Base-by-base conservation (phyloP, 2,329 filamentous ascomycete species). In the Penicillium sp. region DNA sequence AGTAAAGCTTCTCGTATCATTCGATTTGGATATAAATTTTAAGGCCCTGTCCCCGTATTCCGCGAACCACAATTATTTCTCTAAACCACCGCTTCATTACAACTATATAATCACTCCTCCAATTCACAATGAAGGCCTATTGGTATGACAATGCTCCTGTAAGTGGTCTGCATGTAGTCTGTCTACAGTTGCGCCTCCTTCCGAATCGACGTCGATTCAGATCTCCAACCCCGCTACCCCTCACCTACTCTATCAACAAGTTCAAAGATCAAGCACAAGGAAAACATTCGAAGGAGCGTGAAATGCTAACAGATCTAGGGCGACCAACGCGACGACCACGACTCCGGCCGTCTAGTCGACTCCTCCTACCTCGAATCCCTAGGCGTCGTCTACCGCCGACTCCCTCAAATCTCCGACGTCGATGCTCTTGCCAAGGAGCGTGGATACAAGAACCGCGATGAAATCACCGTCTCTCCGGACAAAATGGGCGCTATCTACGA, bases 391-490 rank as follows among this genome's bases (percentile, higher is more conserved):
- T 94, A 95, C 80, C 85, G 84, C 71, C 79, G 82, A 69, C 83
- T 89, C 65, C 78, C 85, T 12, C 76, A 83, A 33, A 70, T 92
- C 49, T 75, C 79, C 30, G 79, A 80, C 24, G 91, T 97, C 42
- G 82, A 97, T 71, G 71, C 77, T 45, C 83, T 99, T 46, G 93
- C 94, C 2, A 65, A 74, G 3, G 78, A 88, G 63, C 88, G 93
- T 59, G 82, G 83, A 65, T 97, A 99, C 82, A 92, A 89, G 79
- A 97, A 97, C 79, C 89, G 93, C 57, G 94, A 99, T 77, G 87
- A 95, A 76, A 89, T 97, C 71, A 89, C 84, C 59, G 90, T 99
- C 21, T 95, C 90, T 7, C 93, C 92, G 0, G 79, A 86, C 61
- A 88, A 85, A 62, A 91, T 97, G 87, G 91, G 91, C 56, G 88